Conservation (phyloP, 768 basidiomycete genomes). For the Auriscalpium vulgare region DNA sequence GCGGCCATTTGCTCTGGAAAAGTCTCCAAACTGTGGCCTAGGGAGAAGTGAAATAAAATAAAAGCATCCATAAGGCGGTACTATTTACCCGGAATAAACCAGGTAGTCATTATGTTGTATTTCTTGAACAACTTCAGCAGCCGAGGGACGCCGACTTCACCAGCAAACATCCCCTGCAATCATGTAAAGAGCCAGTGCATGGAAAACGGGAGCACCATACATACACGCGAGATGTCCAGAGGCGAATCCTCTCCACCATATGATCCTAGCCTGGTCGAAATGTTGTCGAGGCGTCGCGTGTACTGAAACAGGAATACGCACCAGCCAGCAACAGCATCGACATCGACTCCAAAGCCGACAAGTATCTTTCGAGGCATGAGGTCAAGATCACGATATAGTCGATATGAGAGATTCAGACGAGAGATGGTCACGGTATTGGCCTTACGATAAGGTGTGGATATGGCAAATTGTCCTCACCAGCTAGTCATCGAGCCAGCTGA, state of each 20-base stretch:
- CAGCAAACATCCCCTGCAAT: constrained; percentile 58
- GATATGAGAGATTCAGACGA: no score
- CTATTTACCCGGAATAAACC: constrained; percentile 62
- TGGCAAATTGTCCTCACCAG: no score
- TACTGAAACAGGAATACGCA: constrained; percentile 17
- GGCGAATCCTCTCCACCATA: constrained; percentile 73
- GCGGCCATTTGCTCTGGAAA: constrained; percentile 65
- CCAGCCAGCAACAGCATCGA: constrained; percentile 76
- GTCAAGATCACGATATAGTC: no score
- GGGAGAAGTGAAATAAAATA: background rate
- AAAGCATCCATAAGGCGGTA: background rate
- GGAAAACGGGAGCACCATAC: background rate
- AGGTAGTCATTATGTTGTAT: constrained; percentile 59
- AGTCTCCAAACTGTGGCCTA: constrained; percentile 67
- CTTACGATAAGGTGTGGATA: background rate
- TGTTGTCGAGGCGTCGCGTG: background rate
- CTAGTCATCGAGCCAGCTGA: no score
- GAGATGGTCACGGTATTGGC: no score
- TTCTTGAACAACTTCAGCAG: constrained; percentile 66
- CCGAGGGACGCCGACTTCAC: constrained; percentile 63
- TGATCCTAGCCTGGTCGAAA: constrained; percentile 49
- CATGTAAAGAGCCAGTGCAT: background rate
- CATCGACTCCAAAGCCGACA: constrained; percentile 61
- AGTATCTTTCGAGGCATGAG: constrained; percentile 49
- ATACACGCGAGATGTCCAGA: constrained; percentile 56